These are phyloP conservation scores for Sophora flavescens DNA, from an alignment of 306 rosid species.

Conservation along the genomic window DNA sequence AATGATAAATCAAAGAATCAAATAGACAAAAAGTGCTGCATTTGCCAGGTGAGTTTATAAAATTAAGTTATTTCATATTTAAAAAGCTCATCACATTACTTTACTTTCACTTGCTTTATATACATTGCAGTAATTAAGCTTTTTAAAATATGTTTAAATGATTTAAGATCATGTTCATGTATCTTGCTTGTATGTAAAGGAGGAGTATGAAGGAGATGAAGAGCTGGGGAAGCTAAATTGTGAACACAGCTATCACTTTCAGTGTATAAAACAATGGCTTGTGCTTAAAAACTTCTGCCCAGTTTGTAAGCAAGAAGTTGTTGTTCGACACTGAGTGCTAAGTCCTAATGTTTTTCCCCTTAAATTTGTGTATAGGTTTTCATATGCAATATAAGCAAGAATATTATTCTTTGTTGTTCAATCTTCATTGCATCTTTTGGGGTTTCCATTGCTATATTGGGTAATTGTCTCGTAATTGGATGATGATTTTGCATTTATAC, in stretches of 20 bases:
- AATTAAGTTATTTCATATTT: slow-evolving; percentile 15
- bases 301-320: slow-evolving; percentile 81
- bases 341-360: slow-evolving; percentile 20
- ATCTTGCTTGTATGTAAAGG: slow-evolving; percentile 56
- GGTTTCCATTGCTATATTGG: slow-evolving; percentile 24
- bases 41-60: slow-evolving; percentile 81
- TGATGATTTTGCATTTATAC: slow-evolving; percentile 17
- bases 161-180: slow-evolving; percentile 21
- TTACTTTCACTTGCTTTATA: neutral
- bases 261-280: slow-evolving; percentile 92
- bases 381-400: slow-evolving; percentile 52
- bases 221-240: slow-evolving; percentile 87
- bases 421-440: slow-evolving; percentile 50
- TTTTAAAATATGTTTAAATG: neutral
- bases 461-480: slow-evolving; percentile 29
- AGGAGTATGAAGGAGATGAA: slow-evolving; percentile 88
- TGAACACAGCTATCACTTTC: slow-evolving; percentile 80
- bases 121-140: neutral
- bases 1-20: slow-evolving; percentile 63
- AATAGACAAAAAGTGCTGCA: slow-evolving; percentile 77
- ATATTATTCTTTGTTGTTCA: slow-evolving; percentile 63
- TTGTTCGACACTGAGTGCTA: slow-evolving; percentile 56
- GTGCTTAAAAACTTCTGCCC: slow-evolving; percentile 90
- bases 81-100: neutral
- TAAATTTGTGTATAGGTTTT: slow-evolving; percentile 73